Percentiles rank a stretch among this genome's conserved stretches.
Evolutionary conservation across 495 filamentous ascomycete genomes (phyloP).

Genomic region (Cenococcum geophilum): DNA sequence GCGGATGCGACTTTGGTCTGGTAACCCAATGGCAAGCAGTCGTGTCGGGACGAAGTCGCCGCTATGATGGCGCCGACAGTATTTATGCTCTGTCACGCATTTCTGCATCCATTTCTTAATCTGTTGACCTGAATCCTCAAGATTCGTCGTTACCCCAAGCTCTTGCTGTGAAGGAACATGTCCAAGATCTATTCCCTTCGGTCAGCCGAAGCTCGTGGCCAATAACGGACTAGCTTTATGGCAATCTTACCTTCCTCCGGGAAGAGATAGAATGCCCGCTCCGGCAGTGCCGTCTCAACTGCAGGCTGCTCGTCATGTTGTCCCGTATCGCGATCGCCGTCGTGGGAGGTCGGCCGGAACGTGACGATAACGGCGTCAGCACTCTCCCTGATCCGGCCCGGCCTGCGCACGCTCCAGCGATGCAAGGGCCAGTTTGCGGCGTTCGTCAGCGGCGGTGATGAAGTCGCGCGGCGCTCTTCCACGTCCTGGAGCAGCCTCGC

Average conservation of each 20-base stretch:
- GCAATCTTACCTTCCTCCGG: conserved; percentile 8
- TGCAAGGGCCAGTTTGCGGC: conserved; percentile 8
- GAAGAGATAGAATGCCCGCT: conserved; percentile 12
- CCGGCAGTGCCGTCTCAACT: background rate
- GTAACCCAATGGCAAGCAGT: conserved; percentile 6
- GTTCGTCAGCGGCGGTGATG: too few relatives aligned
- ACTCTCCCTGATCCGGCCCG: conserved; percentile 6
- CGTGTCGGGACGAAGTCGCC: conserved; percentile 11
- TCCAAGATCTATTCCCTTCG: background rate
- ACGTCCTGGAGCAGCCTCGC: too few relatives aligned
- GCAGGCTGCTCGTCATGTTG: background rate
- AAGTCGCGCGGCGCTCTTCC: too few relatives aligned
- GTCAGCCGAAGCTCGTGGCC: too few relatives aligned
- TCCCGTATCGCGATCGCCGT: background rate
- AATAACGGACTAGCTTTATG: too few relatives aligned
- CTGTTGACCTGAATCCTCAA: conserved; percentile 4
- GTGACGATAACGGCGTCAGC: conserved; percentile 14
- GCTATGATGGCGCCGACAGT: background rate
- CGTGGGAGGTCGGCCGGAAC: conserved; percentile 9
- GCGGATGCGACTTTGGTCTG: background rate
- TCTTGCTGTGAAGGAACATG: conserved; percentile 1
- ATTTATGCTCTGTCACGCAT: conserved; percentile 9
- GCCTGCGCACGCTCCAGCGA: conserved; percentile 16
- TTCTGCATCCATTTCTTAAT: conserved; percentile 13
- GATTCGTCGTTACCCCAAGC: conserved; percentile 8